Conservation (phyloP, 2,329 filamentous ascomycete genomes). For the Sarocladium kiliense region DNA sequence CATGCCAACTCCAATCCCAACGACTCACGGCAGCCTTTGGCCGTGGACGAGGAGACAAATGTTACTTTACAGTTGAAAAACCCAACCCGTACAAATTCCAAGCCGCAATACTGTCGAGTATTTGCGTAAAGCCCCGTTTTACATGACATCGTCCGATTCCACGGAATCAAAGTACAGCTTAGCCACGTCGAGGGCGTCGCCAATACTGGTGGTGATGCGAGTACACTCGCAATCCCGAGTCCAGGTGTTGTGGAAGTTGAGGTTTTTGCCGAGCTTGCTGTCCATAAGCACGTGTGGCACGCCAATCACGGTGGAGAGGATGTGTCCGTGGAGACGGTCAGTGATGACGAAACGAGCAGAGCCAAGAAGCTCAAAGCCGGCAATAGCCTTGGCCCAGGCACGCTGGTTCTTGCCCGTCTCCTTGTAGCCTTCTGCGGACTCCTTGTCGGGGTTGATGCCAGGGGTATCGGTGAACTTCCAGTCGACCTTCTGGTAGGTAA, state of each 20-base stretch:
- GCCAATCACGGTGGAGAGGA: slow-evolving; percentile 20
- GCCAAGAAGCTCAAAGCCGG: slow-evolving; percentile 19
- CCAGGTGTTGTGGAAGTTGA: slow-evolving; percentile 24
- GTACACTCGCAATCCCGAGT: slow-evolving; percentile 20
- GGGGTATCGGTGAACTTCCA: slow-evolving; percentile 22
- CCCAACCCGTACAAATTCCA: background rate
- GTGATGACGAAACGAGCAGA: slow-evolving; percentile 22
- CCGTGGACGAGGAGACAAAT: background rate
- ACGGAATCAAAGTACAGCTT: slow-evolving; percentile 10
- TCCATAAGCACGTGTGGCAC: slow-evolving; percentile 22
- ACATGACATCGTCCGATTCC: background rate
- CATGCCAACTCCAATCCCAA: slow-evolving; percentile 1
- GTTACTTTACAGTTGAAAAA: background rate
- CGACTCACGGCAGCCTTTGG: background rate
- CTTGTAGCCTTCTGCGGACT: slow-evolving; percentile 6
- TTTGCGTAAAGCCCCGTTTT: background rate
- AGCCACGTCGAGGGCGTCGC: slow-evolving; percentile 18
- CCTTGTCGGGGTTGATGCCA: slow-evolving; percentile 15
- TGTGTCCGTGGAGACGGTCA: slow-evolving; percentile 21
- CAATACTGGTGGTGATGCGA: slow-evolving; percentile 18
- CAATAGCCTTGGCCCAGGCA: slow-evolving; percentile 21
- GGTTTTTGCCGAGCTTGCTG: slow-evolving; percentile 23
- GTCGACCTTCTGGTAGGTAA: slow-evolving; percentile 21
- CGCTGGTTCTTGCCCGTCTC: slow-evolving; percentile 21
- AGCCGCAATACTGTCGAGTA: background rate